A percentile compares a stretch with the other conserved stretches of the same genome.
Conservation (phyloP, 495 filamentous ascomycete species). For the Bryoglossum gracile region DNA sequence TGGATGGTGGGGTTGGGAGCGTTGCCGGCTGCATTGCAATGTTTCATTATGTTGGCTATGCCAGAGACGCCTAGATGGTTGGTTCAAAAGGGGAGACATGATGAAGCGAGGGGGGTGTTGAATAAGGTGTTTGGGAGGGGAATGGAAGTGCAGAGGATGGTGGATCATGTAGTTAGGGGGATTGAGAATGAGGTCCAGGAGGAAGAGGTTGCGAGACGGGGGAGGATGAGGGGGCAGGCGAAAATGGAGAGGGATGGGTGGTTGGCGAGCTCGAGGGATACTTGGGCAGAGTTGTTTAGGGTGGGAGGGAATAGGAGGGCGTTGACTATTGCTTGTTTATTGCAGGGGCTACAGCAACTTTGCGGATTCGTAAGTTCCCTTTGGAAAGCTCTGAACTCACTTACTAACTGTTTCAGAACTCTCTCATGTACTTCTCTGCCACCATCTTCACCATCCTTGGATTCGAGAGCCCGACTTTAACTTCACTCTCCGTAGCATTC, state of each 20-base stretch:
- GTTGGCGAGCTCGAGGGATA: conserved; percentile 31
- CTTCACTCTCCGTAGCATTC: conserved; percentile 69
- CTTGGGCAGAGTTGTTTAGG: conserved; percentile 47
- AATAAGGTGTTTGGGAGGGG: conserved; percentile 53
- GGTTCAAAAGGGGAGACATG: conserved; percentile 54
- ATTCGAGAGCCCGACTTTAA: conserved; percentile 74
- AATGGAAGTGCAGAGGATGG: conserved; percentile 37
- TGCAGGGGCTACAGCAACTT: conserved; percentile 84
- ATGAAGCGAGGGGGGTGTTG: conserved; percentile 55
- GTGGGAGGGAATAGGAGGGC: conserved; percentile 67
- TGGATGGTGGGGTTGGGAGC: conserved; percentile 88
- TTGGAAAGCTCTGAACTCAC: not conserved
- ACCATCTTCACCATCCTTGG: conserved; percentile 79
- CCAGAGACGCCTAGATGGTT: conserved; percentile 88
- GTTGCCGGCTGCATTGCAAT: conserved; percentile 65
- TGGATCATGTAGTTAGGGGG: conserved; percentile 49
- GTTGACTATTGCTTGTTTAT: conserved; percentile 72
- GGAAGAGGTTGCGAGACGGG: conserved; percentile 46
- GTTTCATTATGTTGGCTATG: conserved; percentile 54
- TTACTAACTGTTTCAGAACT: conserved; percentile 48
- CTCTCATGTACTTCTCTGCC: conserved; percentile 91
- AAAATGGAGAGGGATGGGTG: conserved; percentile 18
- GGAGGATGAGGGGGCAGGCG: conserved; percentile 25
- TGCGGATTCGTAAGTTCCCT: conserved; percentile 70
- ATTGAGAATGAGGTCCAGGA: conserved; percentile 64